These are phyloP conservation scores for Biscogniauxia sp. DNA, from an alignment of 2,329 filamentous ascomycete genomes.

Conservation along the genomic window DNA sequence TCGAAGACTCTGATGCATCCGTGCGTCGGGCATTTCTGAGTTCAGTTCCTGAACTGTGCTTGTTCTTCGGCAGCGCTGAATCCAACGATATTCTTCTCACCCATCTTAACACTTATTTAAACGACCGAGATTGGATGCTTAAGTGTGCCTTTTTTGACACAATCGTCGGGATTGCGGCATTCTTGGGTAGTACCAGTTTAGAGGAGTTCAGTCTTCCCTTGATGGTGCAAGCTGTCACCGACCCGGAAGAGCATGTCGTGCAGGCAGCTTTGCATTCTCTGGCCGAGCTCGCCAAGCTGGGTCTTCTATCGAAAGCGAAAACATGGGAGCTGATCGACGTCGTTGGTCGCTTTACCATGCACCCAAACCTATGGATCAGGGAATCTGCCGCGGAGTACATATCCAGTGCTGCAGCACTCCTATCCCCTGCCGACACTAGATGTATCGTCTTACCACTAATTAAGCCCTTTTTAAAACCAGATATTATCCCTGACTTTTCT, in stretches of 20 bases:
- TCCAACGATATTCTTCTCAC: conserved; percentile 95
- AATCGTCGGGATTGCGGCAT: conserved; percentile 87
- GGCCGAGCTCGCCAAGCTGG: conserved; percentile 82
- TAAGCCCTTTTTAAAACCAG: conserved; percentile 75
- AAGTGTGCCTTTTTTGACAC: conserved; percentile 97
- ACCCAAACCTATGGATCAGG: conserved; percentile 93
- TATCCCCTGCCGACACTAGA: conserved; percentile 76
- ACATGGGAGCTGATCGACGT: conserved; percentile 87
- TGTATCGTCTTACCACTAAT: conserved; percentile 82
- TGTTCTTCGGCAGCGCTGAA: conserved; percentile 90
- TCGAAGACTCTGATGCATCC: conserved; percentile 81
- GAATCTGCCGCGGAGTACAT: conserved; percentile 86
- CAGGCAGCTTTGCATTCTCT: conserved; percentile 86
- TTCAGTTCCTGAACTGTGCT: conserved; percentile 86
- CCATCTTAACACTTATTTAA: conserved; percentile 94
- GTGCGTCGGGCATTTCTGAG: conserved; percentile 89
- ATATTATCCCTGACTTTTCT: conserved; percentile 62
- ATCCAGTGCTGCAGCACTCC: conserved; percentile 68
- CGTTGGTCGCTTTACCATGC: conserved; percentile 80
- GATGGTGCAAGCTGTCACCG: conserved; percentile 92
- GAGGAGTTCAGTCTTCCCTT: conserved; percentile 95
- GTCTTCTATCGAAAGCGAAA: conserved; percentile 79
- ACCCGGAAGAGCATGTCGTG: conserved; percentile 90
- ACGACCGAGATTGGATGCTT: conserved; percentile 93
- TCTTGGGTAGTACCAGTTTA: conserved; percentile 82